Evolutionary conservation across 768 basidiomycete genomes (phyloP).

Genomic region (Tylopilus rubrobrunneus): DNA sequence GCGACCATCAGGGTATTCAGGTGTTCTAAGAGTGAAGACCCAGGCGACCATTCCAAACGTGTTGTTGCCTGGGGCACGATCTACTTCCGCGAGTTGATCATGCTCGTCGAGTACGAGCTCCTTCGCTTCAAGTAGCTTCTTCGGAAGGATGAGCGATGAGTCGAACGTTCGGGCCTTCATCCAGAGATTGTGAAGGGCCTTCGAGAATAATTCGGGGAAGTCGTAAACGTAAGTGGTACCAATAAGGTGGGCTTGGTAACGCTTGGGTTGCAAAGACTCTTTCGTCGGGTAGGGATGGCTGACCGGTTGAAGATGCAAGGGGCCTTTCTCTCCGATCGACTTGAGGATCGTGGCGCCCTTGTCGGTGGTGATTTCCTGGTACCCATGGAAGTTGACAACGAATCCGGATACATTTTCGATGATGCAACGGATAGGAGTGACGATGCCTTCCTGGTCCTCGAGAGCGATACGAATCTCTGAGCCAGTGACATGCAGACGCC

Average conservation of each 20-base stretch:
- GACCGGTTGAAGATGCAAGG: conserved; percentile 93
- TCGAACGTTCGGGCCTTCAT: conserved; percentile 60
- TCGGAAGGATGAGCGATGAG: conserved; percentile 68
- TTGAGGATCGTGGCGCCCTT: conserved; percentile 94
- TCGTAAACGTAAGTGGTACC: conserved; percentile 99
- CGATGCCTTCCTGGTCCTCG: conserved; percentile 93
- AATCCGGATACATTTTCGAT: conserved; percentile 99
- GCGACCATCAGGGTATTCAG: conserved; percentile 89
- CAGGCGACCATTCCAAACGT: conserved; percentile 97
- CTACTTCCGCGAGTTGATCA: conserved; percentile 85
- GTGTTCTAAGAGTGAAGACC: conserved; percentile 89
- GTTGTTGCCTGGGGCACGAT: conserved; percentile 91
- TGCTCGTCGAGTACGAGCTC: conserved; percentile 95
- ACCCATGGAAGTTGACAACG: conserved; percentile 96
- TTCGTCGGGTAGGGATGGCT: conserved; percentile 93
- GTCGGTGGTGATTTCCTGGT: conserved; percentile 97
- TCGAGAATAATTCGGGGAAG: conserved; percentile 98
- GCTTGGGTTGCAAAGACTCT: conserved; percentile 96
- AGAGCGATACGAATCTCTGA: conserved; percentile 95
- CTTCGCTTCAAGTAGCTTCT: conserved; percentile 73
- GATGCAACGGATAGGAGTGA: conserved; percentile 93
- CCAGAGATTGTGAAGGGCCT: conserved; percentile 95
- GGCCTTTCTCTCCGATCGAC: conserved; percentile 97
- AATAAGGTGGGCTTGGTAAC: conserved; percentile 97
- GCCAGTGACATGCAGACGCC: conserved; percentile 96